Conservation (phyloP, 2,329 filamentous ascomycete genomes). For the Colletotrichum lindemuthianum region DNA sequence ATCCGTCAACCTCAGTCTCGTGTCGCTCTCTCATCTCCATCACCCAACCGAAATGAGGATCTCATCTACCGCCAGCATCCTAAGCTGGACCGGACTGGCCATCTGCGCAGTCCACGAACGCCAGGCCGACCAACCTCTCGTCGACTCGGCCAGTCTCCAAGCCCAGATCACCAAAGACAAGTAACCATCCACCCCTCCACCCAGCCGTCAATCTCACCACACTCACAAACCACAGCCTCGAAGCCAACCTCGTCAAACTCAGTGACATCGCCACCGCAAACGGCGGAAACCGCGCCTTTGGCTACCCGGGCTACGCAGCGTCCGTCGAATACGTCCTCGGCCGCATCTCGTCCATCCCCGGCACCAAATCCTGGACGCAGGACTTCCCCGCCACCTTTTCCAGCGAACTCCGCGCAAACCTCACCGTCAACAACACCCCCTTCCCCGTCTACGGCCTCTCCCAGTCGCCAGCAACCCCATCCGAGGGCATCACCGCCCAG, state of each 20-base stretch:
- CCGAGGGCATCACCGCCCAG: conserved; percentile 42
- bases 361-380: conserved; percentile 43
- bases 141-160: conserved; percentile 24
- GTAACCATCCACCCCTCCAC: background rate
- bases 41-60: conserved; percentile 8
- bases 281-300: conserved; percentile 45
- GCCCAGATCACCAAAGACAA: conserved; percentile 13
- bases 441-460: conserved; percentile 43
- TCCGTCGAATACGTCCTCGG: conserved; percentile 45
- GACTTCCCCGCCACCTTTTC: conserved; percentile 44
- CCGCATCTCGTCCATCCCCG: conserved; percentile 42
- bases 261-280: conserved; percentile 45
- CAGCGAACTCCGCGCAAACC: conserved; percentile 29
- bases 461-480: conserved; percentile 45
- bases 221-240: conserved; percentile 29
- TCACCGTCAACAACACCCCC: conserved; percentile 39
- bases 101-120: background rate
- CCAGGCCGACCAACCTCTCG: background rate
- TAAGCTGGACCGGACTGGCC: conserved; percentile 5
- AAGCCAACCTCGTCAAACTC: conserved; percentile 41
- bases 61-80: background rate
- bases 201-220: background rate
- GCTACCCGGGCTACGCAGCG: conserved; percentile 46
- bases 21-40: background rate
- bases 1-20: background rate